Evolutionary conservation across 768 basidiomycete genomes (phyloP).

Genomic region (Suillus placidus): DNA sequence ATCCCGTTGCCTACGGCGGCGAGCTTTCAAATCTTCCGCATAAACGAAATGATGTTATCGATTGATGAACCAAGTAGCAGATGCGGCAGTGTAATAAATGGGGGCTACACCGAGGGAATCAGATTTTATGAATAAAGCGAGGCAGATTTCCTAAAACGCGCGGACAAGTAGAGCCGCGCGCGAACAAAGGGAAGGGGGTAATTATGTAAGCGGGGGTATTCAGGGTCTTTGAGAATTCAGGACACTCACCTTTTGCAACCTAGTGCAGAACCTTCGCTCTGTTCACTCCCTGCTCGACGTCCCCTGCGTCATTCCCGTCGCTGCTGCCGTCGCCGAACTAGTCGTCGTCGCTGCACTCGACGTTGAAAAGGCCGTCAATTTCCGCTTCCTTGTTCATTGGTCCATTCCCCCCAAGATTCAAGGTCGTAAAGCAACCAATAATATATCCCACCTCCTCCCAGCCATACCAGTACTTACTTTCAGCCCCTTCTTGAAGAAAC

Average conservation of each 20-base stretch:
- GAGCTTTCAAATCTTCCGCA: slow-evolving; percentile 3
- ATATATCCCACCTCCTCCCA: slow-evolving; percentile 26
- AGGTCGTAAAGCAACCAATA: slow-evolving; percentile 23
- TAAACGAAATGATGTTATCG: background rate
- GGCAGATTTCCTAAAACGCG: slow-evolving; percentile 7
- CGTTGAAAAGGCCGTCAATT: slow-evolving; percentile 19
- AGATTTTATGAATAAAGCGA: slow-evolving; percentile 4
- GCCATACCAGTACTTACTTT: slow-evolving; percentile 18
- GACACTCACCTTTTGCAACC: slow-evolving; percentile 38
- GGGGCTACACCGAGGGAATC: slow-evolving; percentile 3
- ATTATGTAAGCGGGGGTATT: slow-evolving; percentile 26
- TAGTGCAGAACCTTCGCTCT: slow-evolving; percentile 33
- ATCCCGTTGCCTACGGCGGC: background rate
- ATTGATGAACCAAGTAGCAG: slow-evolving; percentile 4
- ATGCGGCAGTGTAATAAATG: background rate
- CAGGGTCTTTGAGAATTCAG: slow-evolving; percentile 39
- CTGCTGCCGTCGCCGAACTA: slow-evolving; percentile 23
- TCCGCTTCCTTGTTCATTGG: slow-evolving; percentile 35
- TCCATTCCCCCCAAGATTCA: slow-evolving; percentile 13
- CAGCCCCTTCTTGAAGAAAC: slow-evolving; percentile 13
- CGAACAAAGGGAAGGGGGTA: background rate
- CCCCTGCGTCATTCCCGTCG: slow-evolving; percentile 28
- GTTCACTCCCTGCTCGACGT: slow-evolving; percentile 32
- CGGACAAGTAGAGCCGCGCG: slow-evolving; percentile 11
- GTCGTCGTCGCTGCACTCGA: slow-evolving; percentile 28